Evolutionary conservation across 352 stramenopile species (phyloP).

Genomic region (Globisporangium uncinulatum): DNA sequence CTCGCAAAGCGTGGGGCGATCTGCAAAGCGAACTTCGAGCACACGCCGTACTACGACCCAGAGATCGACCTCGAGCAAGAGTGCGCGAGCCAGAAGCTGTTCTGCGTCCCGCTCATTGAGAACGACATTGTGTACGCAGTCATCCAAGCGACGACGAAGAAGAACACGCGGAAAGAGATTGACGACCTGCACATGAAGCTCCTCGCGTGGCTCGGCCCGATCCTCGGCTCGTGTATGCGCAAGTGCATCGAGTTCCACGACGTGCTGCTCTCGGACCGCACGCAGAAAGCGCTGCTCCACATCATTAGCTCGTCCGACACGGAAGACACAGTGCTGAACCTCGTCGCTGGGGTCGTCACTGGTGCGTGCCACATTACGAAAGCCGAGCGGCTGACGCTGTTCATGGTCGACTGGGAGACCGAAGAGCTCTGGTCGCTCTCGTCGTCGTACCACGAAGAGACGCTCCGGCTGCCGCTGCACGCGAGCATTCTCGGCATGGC

Average conservation of each 20-base stretch:
- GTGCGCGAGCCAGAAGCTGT: conserved; percentile 52
- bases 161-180: conserved; percentile 28
- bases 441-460: conserved; percentile 69
- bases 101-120: conserved; percentile 68
- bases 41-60: conserved; percentile 43
- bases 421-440: conserved; percentile 79
- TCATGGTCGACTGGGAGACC: conserved; percentile 83
- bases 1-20: conserved; percentile 25
- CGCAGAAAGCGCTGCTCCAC: conserved; percentile 77
- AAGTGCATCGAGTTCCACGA: conserved; percentile 87
- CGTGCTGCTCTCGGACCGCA: conserved; percentile 73
- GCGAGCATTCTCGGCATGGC: conserved; percentile 57
- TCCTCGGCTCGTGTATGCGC: conserved; percentile 78
- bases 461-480: conserved; percentile 52
- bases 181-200: conserved; percentile 68
- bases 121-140: conserved; percentile 76
- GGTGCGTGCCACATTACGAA: conserved; percentile 80
- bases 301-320: conserved; percentile 83
- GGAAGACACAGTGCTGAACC: conserved; percentile 78
- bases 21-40: conserved; percentile 39
- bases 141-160: conserved; percentile 55
- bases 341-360: conserved; percentile 80
- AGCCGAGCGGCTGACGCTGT: conserved; percentile 66
- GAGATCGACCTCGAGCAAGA: conserved; percentile 63
- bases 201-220: conserved; percentile 72